Evolutionary conservation across 1,284 basidiomycete genomes (phyloP), one percentile per base, ranked within the genome.

Genomic region (Macrocystidia cucumis): DNA sequence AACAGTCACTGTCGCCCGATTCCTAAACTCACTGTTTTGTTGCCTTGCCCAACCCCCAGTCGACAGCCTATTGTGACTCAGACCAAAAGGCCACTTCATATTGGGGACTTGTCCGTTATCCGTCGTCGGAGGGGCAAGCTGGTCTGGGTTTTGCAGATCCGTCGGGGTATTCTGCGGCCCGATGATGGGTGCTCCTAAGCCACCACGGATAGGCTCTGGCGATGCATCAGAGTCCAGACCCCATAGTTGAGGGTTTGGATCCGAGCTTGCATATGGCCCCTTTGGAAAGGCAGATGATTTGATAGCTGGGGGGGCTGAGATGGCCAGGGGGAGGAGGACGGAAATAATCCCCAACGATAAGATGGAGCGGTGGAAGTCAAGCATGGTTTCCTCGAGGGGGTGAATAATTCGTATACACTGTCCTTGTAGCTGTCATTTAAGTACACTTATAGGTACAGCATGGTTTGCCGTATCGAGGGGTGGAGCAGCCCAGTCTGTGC

Each of bases 61-160:
- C 5, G 11, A 18, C 12, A 80, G 40, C 18, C 72, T 65, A 42
- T 62, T 76, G 44, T 74, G 69, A 34, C 71, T 74, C 12, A 75
- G 50, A 37, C 69, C 54, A 42, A 78, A 74, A 0, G 75, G 67
- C 77, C 78, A 80, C 43, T 77, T 78, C 44, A 63, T 61, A 42
- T 73, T 75, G 14, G 29, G 41, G 3, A 67, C 57, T 7, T 37
- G 33, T 1, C 55, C 56, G 19, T 52, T 50, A 44, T 80, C 78
- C 0, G 74, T 76, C 5, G 58, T 58, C 3, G 77, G 76, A 23
- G 71, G 71, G 4, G 68, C 65, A 2, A 77, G 43, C 1, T 56
- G 37, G 30, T 78, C 69, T 6, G 71, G 59, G 29, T 70, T 70
- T 45, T 72, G 49, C 13, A 65, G 32, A 29, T 72, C 63, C 4